phyloP scores from a whole-genome alignment of 768 basidiomycete genomes.

The Lentinus tigrinus region DNA sequence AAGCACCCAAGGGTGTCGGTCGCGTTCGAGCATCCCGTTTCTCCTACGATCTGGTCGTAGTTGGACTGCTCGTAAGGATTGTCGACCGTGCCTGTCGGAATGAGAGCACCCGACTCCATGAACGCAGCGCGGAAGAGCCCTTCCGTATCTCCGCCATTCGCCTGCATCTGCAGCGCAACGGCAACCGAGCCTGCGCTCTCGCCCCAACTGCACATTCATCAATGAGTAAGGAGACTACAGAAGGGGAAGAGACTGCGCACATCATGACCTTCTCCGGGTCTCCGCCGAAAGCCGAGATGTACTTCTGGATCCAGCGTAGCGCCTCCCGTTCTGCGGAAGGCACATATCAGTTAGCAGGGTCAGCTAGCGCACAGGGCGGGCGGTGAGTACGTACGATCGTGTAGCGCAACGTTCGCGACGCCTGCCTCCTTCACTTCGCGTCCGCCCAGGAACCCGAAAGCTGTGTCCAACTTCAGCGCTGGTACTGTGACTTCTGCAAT shows the following conservation, averaged over 20 bases:
- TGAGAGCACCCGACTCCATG: slow-evolving; percentile 28
- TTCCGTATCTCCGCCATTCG: slow-evolving; percentile 21
- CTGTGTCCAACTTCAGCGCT: neutral
- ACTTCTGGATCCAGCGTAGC: slow-evolving; percentile 42
- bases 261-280: slow-evolving; percentile 45
- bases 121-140: slow-evolving; percentile 32
- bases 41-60: slow-evolving; percentile 39
- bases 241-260: slow-evolving; percentile 16
- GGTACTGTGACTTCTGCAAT: neutral
- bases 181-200: slow-evolving; percentile 38
- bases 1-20: slow-evolving; percentile 41
- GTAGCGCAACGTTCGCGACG: slow-evolving; percentile 36
- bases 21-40: slow-evolving; percentile 34
- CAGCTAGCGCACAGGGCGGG: no score
- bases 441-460: slow-evolving; percentile 22
- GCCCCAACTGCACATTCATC: slow-evolving; percentile 35
- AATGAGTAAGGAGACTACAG: neutral
- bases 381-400: slow-evolving; percentile 35
- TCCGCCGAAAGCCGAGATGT: slow-evolving; percentile 42
- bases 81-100: neutral
- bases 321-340: slow-evolving; percentile 33
- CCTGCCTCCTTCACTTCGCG: slow-evolving; percentile 23
- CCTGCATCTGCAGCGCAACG: slow-evolving; percentile 28
- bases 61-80: neutral
- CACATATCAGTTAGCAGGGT: no score